Evolutionary conservation across 176 grass and related monocot species (phyloP).

Genomic region (Chrysopogon serrulatus): DNA sequence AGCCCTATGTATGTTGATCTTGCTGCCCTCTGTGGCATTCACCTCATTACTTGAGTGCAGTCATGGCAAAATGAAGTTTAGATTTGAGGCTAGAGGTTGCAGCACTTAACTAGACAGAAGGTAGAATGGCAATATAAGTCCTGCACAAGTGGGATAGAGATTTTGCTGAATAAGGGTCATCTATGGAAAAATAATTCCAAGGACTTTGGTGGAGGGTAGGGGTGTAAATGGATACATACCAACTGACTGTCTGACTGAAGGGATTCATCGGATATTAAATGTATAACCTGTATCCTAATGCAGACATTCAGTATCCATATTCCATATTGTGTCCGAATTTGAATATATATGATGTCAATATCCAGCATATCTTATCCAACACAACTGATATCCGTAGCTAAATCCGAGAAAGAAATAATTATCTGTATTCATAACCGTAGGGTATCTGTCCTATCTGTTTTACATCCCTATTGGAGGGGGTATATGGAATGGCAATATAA

Average conservation of each 20-base stretch:
- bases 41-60: not conserved
- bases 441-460: not conserved
- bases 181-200: not conserved
- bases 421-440: not conserved
- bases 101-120: not conserved
- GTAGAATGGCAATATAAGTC: not conserved
- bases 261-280: not conserved
- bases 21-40: not conserved
- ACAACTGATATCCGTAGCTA: not conserved
- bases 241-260: not conserved
- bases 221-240: too few species aligned
- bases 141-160: not conserved
- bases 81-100: not conserved
- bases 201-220: not conserved
- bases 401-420: not conserved
- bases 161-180: not conserved
- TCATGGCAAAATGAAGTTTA: not conserved
- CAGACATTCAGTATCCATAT: not conserved
- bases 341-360: not conserved
- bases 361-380: not conserved
- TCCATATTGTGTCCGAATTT: not conserved
- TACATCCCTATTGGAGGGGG: not conserved
- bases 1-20: not conserved
- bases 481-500: not conserved
- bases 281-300: not conserved